These are phyloP conservation scores for Grifola frondosa DNA, from an alignment of 1,284 basidiomycete genomes.

Conservation along the genomic window DNA sequence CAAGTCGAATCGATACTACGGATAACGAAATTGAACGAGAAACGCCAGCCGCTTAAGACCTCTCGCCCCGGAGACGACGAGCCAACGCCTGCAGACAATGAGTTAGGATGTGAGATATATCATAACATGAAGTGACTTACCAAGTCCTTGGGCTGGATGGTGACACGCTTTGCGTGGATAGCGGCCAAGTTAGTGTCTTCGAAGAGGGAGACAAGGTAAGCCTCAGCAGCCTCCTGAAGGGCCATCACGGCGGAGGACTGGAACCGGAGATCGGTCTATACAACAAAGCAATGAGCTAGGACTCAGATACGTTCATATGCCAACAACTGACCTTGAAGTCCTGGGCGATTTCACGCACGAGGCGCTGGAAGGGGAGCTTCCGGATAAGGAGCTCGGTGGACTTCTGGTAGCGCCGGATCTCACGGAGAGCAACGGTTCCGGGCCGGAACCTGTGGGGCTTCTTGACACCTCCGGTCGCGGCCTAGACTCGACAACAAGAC, in stretches of 20 bases:
- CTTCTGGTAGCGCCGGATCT: conserved; percentile 97
- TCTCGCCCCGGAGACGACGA: conserved; percentile 86
- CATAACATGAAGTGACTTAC: conserved; percentile 15
- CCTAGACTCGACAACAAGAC: conserved; percentile 39
- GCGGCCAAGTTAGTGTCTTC: conserved; percentile 92
- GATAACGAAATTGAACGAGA: conserved; percentile 9
- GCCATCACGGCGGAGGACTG: conserved; percentile 96
- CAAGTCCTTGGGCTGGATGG: conserved; percentile 86
- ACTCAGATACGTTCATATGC: conserved; percentile 4
- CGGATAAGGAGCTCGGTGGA: conserved; percentile 94
- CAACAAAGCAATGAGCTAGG: conserved; percentile 6
- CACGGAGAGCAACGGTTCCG: conserved; percentile 97
- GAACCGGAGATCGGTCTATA: conserved; percentile 90
- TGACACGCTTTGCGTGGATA: conserved; percentile 93
- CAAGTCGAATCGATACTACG: conserved; percentile 13
- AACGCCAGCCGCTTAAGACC: conserved; percentile 54
- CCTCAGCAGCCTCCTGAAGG: conserved; percentile 94
- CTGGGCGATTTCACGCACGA: conserved; percentile 96
- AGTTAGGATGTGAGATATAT: neutral
- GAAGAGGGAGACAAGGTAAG: conserved; percentile 95
- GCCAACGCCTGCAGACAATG: conserved; percentile 57
- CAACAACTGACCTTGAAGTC: conserved; percentile 81
- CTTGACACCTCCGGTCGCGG: conserved; percentile 94
- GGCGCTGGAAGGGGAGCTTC: conserved; percentile 94
- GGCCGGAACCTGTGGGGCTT: conserved; percentile 97